Base-by-base conservation (phyloP, 106 monocot genomes). In the Dendrobium catenatum region DNA sequence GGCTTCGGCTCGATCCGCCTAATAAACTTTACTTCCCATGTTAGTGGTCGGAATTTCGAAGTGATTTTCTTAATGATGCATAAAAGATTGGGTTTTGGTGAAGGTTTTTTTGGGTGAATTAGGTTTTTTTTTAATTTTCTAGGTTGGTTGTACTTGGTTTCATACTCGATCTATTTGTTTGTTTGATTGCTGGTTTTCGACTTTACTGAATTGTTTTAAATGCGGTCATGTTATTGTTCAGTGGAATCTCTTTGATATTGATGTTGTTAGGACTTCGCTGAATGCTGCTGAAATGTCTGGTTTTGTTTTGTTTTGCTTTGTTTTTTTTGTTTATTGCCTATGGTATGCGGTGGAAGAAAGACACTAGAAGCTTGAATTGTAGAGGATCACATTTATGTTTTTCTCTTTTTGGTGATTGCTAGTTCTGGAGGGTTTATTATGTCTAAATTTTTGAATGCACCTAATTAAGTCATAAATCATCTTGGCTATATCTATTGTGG, bases 11-110 rank as follows among this genome's bases (percentile, higher is more conserved):
- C 1, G 86, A 86, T 80, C 86, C 86, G 22, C 1, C 83, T 11
- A 42, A 75, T 20, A 86, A 86, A 79, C 82, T 86, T 51, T 86
- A 86, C 82, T 86, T 86, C 33, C 86, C 86, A 61, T 83, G 86
- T 86, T 76, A 86, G 82, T 42, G 17, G 43, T 1, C 27, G 41
- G 44, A 17, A 49, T 19, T 80, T 68, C 22, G 68, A 27, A 17
- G 20, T 48, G 29, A n/a, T 31, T 67, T 64, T 37, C 37, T 77
- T 77, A 15, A 29, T 77, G n/a, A 54, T 51, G 55, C 55, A 44
- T 61, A 22, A 22, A 22, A 66, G 64, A 15, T 37, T 16, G 11
- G 70, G 16, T 37, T 13, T 31, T 4, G 4, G 15, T 13, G 51
- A 51, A 51, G 46, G 46, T 46, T 46, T 46, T 67, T 68, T 68